phyloP scores from a whole-genome alignment of 225 moss, liverwort and hornwort genomes.

The Anthoceros angustus region DNA sequence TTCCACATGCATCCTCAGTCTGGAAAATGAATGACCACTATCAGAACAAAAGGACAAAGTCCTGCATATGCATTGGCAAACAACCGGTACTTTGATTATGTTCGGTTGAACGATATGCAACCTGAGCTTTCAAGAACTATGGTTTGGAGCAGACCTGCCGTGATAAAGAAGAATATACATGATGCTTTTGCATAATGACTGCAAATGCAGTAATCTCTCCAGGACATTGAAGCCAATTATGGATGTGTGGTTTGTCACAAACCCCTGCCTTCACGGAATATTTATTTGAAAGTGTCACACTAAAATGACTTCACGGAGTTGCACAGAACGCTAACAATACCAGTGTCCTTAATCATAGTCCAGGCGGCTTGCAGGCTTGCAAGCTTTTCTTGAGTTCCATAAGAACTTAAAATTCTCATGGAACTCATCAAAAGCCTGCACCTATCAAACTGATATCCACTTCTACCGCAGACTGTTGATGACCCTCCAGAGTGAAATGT shows the following conservation, averaged over 20 bases:
- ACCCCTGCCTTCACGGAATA: slow-evolving; percentile 40
- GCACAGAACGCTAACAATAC: neutral
- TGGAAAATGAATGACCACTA: slow-evolving; percentile 10
- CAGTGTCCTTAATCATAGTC: neutral
- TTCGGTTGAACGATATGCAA: slow-evolving; percentile 96
- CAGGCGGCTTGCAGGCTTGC: neutral
- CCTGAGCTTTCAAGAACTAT: slow-evolving; percentile 91
- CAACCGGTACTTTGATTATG: slow-evolving; percentile 62
- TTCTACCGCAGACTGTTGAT: slow-evolving; percentile 45
- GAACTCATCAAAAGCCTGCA: neutral
- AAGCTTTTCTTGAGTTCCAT: neutral
- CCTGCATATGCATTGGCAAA: neutral
- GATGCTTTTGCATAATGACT: slow-evolving; percentile 98
- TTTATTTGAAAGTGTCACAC: neutral
- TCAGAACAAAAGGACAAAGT: neutral
- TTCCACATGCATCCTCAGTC: slow-evolving; percentile 67
- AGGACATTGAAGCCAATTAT: slow-evolving; percentile 94
- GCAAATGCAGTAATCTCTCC: too few species aligned
- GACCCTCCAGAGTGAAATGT: slow-evolving; percentile 43
- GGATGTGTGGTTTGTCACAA: slow-evolving; percentile 98
- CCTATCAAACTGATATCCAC: slow-evolving; percentile 44
- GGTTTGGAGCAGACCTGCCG: slow-evolving; percentile 69
- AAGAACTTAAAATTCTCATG: neutral
- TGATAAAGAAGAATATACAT: neutral
- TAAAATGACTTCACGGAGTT: too few species aligned